phyloP scores from a whole-genome alignment of 148 eudicot species.

The Cornus controversa region DNA sequence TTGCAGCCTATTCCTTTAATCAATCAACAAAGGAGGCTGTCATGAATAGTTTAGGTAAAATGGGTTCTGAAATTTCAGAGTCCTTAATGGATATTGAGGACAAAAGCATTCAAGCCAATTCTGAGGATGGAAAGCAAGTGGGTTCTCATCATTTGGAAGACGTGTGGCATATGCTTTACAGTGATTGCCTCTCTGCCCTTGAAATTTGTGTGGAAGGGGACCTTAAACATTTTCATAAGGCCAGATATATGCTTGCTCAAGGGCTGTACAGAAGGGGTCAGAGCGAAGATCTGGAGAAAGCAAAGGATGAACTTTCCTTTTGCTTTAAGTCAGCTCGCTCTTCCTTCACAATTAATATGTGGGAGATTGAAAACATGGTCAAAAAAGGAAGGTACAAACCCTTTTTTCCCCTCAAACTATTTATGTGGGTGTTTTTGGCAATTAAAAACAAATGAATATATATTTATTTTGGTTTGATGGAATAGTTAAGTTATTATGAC shows the following conservation, averaged over 20 bases:
- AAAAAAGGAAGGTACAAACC: constrained; percentile 85
- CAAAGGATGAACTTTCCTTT: constrained; percentile 92
- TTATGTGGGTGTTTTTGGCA: neutral
- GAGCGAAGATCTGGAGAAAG: constrained; percentile 72
- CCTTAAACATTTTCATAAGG: constrained; percentile 97
- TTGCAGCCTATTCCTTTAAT: constrained; percentile 62
- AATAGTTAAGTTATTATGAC: neutral
- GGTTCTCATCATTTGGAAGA: constrained; percentile 43
- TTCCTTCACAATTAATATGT: constrained; percentile 95
- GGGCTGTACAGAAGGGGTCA: constrained; percentile 75
- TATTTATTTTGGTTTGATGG: neutral
- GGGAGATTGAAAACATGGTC: constrained; percentile 97
- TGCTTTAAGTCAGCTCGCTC: constrained; percentile 99
- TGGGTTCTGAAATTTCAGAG: constrained; percentile 33
- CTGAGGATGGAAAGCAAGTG: constrained; percentile 25
- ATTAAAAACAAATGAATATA: constrained; percentile 4
- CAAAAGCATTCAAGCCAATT: constrained; percentile 18
- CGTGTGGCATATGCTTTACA: constrained; percentile 76
- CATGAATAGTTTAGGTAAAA: constrained; percentile 39
- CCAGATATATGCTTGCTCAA: constrained; percentile 97
- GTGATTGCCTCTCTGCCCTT: constrained; percentile 90
- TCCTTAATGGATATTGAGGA: constrained; percentile 27
- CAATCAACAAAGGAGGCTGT: constrained; percentile 63
- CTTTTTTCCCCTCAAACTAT: constrained; percentile 2
- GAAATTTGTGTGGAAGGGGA: constrained; percentile 91